Conservation (phyloP, 2,329 filamentous ascomycete species). For the Colletotrichum sojae region DNA sequence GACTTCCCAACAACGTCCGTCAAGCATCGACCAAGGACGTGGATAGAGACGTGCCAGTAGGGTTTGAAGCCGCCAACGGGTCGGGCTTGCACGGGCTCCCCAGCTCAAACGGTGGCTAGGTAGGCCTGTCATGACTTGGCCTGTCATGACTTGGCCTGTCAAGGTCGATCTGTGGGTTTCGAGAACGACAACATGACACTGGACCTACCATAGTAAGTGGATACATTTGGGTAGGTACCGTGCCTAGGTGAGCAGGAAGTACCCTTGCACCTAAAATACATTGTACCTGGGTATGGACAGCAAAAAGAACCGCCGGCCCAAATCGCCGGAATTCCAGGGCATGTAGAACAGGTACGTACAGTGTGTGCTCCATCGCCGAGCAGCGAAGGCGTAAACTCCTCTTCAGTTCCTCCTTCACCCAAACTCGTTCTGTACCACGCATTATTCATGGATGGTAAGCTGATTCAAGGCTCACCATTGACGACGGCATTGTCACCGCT, state of each 20-base stretch:
- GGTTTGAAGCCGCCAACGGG: slow-evolving; percentile 25
- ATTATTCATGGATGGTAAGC: no score
- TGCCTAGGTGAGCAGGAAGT: not conserved
- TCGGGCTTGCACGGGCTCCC: not conserved
- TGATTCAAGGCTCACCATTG: no score
- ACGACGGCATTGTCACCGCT: no score
- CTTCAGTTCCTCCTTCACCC: not conserved
- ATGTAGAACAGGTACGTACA: slow-evolving; percentile 10
- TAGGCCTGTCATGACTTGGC: not conserved
- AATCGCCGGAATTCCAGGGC: slow-evolving; percentile 13
- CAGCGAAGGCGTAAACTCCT: not conserved
- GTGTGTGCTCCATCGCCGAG: not conserved
- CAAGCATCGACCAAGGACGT: slow-evolving; percentile 13
- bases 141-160: slow-evolving; percentile 25
- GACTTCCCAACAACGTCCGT: slow-evolving; percentile 1
- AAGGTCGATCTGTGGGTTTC: slow-evolving; percentile 1
- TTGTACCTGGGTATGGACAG: not conserved
- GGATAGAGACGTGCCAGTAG: slow-evolving; percentile 19
- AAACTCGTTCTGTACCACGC: no score
- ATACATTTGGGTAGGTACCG: no score
- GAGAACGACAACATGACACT: no score
- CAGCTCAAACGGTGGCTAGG: slow-evolving; percentile 11
- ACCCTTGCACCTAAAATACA: not conserved
- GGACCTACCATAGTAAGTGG: no score
- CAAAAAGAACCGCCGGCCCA: slow-evolving; percentile 25